Conservation (phyloP, 305 asterid genomes). For the Fraxinus platypoda region DNA sequence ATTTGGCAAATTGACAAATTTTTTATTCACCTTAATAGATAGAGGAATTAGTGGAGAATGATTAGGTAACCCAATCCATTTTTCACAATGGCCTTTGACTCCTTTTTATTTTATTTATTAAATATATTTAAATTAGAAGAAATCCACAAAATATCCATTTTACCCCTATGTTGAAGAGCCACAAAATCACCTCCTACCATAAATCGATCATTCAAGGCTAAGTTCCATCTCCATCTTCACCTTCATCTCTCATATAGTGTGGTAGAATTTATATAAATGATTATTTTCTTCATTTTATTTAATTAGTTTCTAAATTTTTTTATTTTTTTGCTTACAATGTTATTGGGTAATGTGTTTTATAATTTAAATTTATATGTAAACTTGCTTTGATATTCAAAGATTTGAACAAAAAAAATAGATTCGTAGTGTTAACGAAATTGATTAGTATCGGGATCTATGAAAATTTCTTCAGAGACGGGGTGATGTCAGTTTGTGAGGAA, state of each 20-base stretch:
- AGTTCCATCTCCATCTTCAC: background rate
- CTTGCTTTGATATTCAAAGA: no score
- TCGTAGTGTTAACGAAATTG: no score
- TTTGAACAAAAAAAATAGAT: no score
- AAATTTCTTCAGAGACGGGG: no score
- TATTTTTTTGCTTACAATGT: no score
- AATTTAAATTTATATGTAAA: no score
- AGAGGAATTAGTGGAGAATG: background rate
- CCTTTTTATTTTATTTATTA: background rate
- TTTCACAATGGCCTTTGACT: no score
- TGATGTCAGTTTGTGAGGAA: no score
- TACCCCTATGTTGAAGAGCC: background rate
- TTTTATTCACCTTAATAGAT: background rate
- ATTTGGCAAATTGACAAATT: background rate
- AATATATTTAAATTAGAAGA: no score
- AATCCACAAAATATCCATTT: background rate
- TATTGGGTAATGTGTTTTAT: background rate
- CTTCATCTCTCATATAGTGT: background rate
- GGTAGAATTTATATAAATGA: background rate
- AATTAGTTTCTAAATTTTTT: no score
- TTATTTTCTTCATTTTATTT: no score
- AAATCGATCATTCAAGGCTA: background rate
- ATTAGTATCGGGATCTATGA: no score
- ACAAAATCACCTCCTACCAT: background rate
- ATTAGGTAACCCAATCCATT: background rate